Base-by-base conservation (phyloP, 2,329 filamentous ascomycete species). In the Neospermospora avenae region DNA sequence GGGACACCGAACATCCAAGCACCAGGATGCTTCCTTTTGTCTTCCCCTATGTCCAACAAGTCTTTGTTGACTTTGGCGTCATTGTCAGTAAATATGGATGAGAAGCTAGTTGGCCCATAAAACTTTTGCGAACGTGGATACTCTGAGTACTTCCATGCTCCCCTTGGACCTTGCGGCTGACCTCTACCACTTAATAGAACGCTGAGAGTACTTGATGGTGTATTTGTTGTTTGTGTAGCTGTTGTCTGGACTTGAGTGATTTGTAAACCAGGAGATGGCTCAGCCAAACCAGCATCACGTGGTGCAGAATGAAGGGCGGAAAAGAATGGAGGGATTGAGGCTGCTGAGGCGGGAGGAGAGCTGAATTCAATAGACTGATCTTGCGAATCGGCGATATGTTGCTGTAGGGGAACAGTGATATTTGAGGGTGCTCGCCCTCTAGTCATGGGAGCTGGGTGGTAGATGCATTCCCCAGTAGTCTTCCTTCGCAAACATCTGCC, bases 381-480 rank as follows among this genome's bases (percentile, higher is more conserved):
- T 5, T 24, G 13, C 7, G 35, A 10, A 11, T 54, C 34, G 4
- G 20, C 16, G 8, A 35, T 24, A 2, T 24, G 20, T 22, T 54
- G 22, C 8, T 54, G 51, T 24, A 25, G 4, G 14, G 28, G n/a
- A 48, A 22, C 18, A 22, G 39, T 42, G 8, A 45, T 22, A 10
- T 31, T 39, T 44, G 60, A 35, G 2, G 59, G 22, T 22, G 20
- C 20, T 31, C 61, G 60, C 6, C 48, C 55, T 63, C 56, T 66
- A 3, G 69, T 68, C 67, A 70, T 69, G 10, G 69, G 68, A 7
- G 64, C 63, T 46, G 69, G 68, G 55, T 70, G 68, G 56, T 71
- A 70, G 11, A 69, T 60, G 45, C 68, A 71, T 57, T 58, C 64
- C 6, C 58, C 52, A 11, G 63, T 69, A 14, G 64, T 66, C 39